A percentile compares a stretch with the other conserved stretches of the same genome.
Conservation (phyloP, 139 green algal species). For the Picochlorum sp. region DNA sequence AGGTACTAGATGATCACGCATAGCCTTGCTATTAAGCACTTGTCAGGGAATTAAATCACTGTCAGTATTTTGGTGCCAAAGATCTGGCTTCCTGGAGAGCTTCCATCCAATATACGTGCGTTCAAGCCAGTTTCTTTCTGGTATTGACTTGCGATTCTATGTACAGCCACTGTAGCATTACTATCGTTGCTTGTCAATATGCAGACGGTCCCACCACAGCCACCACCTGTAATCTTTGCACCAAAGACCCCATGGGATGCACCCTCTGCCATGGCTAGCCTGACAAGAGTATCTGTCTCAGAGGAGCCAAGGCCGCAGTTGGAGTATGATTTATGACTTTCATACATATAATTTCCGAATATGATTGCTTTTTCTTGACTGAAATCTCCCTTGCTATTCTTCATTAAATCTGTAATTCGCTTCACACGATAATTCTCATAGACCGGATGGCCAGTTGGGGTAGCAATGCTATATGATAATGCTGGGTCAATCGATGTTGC, state of each 20-base stretch:
- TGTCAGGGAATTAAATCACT: not conserved
- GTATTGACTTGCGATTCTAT: constrained; percentile 24
- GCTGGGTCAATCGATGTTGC: constrained; percentile 45
- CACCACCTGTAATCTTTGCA: constrained; percentile 91
- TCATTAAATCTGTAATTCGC: constrained; percentile 48
- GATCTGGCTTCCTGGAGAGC: constrained; percentile 9
- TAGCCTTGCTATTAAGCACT: too few species aligned
- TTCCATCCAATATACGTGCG: constrained; percentile 25
- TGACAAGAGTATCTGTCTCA: constrained; percentile 51
- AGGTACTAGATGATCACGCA: too few species aligned
- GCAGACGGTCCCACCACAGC: constrained; percentile 63
- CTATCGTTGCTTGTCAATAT: constrained; percentile 11
- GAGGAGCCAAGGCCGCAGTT: constrained; percentile 51
- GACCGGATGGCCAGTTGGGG: constrained; percentile 62
- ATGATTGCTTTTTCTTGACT: constrained; percentile 13
- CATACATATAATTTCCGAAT: constrained; percentile 87
- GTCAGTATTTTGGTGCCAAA: constrained; percentile 15
- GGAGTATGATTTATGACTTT: constrained; percentile 63
- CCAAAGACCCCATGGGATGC: constrained; percentile 51
- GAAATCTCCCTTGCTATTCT: not conserved
- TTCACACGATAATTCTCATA: constrained; percentile 69
- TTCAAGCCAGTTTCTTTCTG: constrained; percentile 4
- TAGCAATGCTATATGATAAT: constrained; percentile 42
- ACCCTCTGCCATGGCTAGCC: constrained; percentile 3
- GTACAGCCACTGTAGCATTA: constrained; percentile 12